Base-by-base conservation (phyloP, 2,329 filamentous ascomycete species). In the Penicillium expansum region DNA sequence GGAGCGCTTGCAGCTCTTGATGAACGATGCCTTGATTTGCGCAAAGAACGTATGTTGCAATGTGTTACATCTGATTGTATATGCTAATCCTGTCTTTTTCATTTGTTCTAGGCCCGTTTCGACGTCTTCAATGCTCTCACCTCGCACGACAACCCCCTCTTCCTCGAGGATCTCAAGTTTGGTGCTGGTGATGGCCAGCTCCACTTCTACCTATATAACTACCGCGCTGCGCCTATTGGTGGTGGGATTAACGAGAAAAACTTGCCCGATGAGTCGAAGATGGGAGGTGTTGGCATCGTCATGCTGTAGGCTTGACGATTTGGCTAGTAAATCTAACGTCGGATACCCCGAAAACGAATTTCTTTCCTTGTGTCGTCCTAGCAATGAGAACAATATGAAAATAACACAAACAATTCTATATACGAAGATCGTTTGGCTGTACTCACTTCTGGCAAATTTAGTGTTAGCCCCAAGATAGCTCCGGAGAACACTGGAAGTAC, bases 171-270 rank as follows among this genome's bases (percentile, higher is more conserved):
- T 65, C 91, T 97, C 71, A 96, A 96, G 75, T 99, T 97, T 69
- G 94, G 93, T 43, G 87, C 89, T 5, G 94, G 94, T 32, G 94
- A 99, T 73, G 94, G 94, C 45, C 91, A 94, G 74, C 81, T 99
- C 67, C 92, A 99, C 76, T 99, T 92, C 78, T 99, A 99, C 75
- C 81, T 99, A 32, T 99, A 95, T 83, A 99, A 99, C 77, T 99
- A 97, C 80, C 86, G 91, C 56, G 90, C 91, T 13, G 87, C 90
- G 58, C 86, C 87, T n/a, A 89, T 99, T 68, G 79, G 85, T 0
- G 92, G 94, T 48, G 94, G 94, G 22, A 86, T 97, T 42, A 87
- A 97, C 73, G 82, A 83, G 68, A 85, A 83, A 69, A 96, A 95
- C 71, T 79, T 86, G 66, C 80, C 93, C 38, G 92, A 96, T 71